Evolutionary conservation across 495 filamentous ascomycete genomes (phyloP), one percentile per base, ranked within the genome.

Genomic region (Neurospora discreta): DNA sequence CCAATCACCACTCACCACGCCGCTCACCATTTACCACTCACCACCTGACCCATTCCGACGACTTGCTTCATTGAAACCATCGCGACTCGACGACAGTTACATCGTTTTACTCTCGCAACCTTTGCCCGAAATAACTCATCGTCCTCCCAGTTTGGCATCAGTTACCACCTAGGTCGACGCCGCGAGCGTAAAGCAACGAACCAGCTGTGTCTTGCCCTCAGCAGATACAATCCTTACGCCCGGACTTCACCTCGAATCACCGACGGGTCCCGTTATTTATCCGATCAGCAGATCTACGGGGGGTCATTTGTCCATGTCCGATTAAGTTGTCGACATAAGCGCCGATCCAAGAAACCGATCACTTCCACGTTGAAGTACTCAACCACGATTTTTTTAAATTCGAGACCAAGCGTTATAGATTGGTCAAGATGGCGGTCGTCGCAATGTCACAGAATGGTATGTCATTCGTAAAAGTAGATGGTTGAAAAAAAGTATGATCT

Each of bases 221-320:
- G 33, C 30, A 65, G 30, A 18, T 33, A 65, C 23, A 33, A 65
- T 18, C 23, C 8, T 65, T 11, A 36, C 23, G 26, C 6, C 30
- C 52, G 52, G 52, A 26, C 52, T 65, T 65, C 52, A 65, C 33
- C 30, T 65, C 26, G n/a, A 30, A 65, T 65, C 33, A 16, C 52
- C 33, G 52, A 65, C 13, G 15, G 26, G 26, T 26, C 2, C 13
- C 13, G 23, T 65, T 36, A 65, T 73, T 36, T 60, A 40, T 71
- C 41, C 69, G 71, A 71, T 73, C 73, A 69, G 60, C 71, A 69
- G 77, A 77, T 78, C 74, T 72, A 33, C 77, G 72, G 30, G 70
- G 70, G 26, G 44, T 39, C 42, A 68, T 60, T 68, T 74, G 73
- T 70, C 70, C 73, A 74, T 71, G 71, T 60, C 30, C 52, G 15